A percentile compares a stretch with the other conserved stretches of the same genome.
Conservation (phyloP, 2,329 filamentous ascomycete genomes). For the Nemania sp. region DNA sequence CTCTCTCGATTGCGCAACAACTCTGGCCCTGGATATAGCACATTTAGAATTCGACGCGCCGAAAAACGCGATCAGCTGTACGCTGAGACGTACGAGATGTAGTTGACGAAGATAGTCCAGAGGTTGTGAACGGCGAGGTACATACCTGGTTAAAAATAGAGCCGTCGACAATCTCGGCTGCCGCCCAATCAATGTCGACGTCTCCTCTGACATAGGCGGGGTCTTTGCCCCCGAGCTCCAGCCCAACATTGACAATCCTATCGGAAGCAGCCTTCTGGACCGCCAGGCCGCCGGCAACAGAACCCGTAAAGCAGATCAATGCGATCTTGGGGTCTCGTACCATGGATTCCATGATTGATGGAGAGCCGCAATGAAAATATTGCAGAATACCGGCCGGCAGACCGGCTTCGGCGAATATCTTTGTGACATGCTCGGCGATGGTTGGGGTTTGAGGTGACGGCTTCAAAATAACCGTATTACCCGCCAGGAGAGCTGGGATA, state of each 20-base stretch:
- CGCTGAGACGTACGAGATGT: no score
- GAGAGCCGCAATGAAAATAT: slow-evolving; percentile 87
- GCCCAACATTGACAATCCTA: slow-evolving; percentile 80
- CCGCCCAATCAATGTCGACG: slow-evolving; percentile 87
- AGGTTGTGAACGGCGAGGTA: no score
- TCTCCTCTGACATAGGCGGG: slow-evolving; percentile 86
- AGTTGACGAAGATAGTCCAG: no score
- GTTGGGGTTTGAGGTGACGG: slow-evolving; percentile 95
- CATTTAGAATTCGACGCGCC: no score
- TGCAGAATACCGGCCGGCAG: slow-evolving; percentile 84
- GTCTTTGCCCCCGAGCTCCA: slow-evolving; percentile 94
- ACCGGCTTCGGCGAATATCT: slow-evolving; percentile 78
- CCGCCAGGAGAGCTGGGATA: slow-evolving; percentile 85
- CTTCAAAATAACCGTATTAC: slow-evolving; percentile 91
- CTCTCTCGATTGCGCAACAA: slow-evolving; percentile 88
- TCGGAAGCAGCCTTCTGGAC: slow-evolving; percentile 85
- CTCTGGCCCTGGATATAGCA: no score
- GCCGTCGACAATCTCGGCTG: slow-evolving; percentile 92
- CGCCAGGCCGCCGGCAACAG: slow-evolving; percentile 81
- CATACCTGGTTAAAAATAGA: slow-evolving; percentile 98
- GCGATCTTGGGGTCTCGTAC: slow-evolving; percentile 76
- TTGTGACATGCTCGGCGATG: slow-evolving; percentile 79
- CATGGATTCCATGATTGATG: slow-evolving; percentile 74
- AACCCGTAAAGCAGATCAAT: slow-evolving; percentile 91
- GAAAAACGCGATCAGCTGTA: no score